These are phyloP conservation scores for Cicer arietinum DNA, from an alignment of 306 rosid species.

Conservation along the genomic window DNA sequence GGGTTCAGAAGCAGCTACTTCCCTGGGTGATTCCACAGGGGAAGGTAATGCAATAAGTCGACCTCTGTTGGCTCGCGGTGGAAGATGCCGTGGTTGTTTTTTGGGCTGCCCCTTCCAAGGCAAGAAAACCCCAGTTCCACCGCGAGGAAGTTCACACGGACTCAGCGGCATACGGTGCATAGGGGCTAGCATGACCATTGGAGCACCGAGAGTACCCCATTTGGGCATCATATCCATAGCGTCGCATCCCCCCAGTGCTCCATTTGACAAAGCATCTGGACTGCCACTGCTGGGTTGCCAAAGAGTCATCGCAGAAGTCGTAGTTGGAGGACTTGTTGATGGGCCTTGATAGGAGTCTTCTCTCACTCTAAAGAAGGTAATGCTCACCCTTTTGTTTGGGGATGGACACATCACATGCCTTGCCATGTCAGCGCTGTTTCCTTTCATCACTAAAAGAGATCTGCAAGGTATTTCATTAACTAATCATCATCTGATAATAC, in stretches of 20 bases:
- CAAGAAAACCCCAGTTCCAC: conserved; percentile 95
- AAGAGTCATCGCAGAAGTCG: conserved; percentile 53
- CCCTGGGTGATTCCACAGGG: conserved; percentile 51
- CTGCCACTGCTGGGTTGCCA: conserved; percentile 67
- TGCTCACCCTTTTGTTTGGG: conserved; percentile 65
- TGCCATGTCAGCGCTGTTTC: conserved; percentile 87
- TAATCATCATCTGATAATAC: conserved; percentile 19
- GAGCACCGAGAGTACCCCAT: conserved; percentile 74
- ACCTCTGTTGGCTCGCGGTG: conserved; percentile 87
- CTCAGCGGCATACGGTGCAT: conserved; percentile 62
- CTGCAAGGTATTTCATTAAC: conserved; percentile 50
- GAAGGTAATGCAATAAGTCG: conserved; percentile 67
- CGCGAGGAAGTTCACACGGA: conserved; percentile 54
- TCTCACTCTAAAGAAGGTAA: conserved; percentile 71
- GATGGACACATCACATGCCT: conserved; percentile 82
- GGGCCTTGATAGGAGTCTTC: conserved; percentile 62
- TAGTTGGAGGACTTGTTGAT: conserved; percentile 56
- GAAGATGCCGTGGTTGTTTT: conserved; percentile 79
- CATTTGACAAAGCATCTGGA: conserved; percentile 58
- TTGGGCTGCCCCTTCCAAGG: conserved; percentile 80
- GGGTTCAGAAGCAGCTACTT: conserved; percentile 64
- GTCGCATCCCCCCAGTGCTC: conserved; percentile 58
- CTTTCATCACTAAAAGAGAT: conserved; percentile 87
- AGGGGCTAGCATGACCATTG: conserved; percentile 77
- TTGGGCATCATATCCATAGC: conserved; percentile 62